phyloP scores from a whole-genome alignment of 2,329 filamentous ascomycete genomes.

The Gremmenia infestans region DNA sequence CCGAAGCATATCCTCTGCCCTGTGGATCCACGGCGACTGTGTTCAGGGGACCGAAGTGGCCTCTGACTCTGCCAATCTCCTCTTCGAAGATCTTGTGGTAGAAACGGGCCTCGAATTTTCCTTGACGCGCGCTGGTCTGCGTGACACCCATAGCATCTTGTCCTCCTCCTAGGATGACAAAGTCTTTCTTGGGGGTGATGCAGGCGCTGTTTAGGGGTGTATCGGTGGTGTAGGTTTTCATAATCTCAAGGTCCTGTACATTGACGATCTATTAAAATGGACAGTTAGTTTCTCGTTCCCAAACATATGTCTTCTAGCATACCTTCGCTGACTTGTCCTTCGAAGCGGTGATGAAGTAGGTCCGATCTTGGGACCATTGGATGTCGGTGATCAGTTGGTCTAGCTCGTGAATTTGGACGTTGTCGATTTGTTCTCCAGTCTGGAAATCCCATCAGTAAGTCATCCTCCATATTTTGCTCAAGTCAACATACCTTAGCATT shows the following conservation, averaged over 20 bases:
- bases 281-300: slow-evolving; percentile 6
- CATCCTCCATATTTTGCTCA: neutral
- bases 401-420: slow-evolving; percentile 79
- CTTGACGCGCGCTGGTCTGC: slow-evolving; percentile 80
- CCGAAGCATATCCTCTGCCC: slow-evolving; percentile 88
- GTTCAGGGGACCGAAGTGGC: slow-evolving; percentile 85
- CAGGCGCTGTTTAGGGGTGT: slow-evolving; percentile 94
- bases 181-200: slow-evolving; percentile 94
- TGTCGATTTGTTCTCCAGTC: slow-evolving; percentile 77
- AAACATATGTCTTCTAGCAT: slow-evolving; percentile 21
- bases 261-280: slow-evolving; percentile 61
- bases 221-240: slow-evolving; percentile 90
- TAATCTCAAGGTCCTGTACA: slow-evolving; percentile 77
- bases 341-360: slow-evolving; percentile 96
- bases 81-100: slow-evolving; percentile 99
- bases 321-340: slow-evolving; percentile 98
- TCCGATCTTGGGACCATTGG: slow-evolving; percentile 89
- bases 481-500: slow-evolving; percentile 68
- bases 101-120: slow-evolving; percentile 98
- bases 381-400: slow-evolving; percentile 77
- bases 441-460: slow-evolving; percentile 30
- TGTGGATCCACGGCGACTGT: slow-evolving; percentile 91
- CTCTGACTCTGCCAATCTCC: slow-evolving; percentile 93
- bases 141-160: slow-evolving; percentile 99
- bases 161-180: slow-evolving; percentile 94